A percentile compares a stretch with the other conserved stretches of the same genome.
Evolutionary conservation across 345 rosid species (phyloP).

Genomic region (Populus euphratica): DNA sequence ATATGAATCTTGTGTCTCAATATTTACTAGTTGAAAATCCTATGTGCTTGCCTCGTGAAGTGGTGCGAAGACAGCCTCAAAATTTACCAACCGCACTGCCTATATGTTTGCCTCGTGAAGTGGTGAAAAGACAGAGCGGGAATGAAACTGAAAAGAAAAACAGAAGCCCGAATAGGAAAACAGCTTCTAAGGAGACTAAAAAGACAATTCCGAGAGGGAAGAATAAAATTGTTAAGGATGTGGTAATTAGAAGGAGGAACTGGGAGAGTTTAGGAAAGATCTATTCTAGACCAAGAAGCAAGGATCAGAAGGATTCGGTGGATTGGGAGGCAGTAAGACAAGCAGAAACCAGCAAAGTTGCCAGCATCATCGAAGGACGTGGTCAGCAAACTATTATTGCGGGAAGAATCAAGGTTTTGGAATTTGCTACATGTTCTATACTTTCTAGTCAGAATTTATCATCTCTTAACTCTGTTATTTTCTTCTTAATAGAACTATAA

Average conservation of each 20-base stretch:
- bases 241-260: slow-evolving; percentile 17
- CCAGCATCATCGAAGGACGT: slow-evolving; percentile 34
- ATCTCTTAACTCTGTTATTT: neutral
- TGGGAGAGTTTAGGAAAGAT: slow-evolving; percentile 44
- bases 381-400: slow-evolving; percentile 50
- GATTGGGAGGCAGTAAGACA: slow-evolving; percentile 59
- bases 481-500: neutral
- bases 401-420: slow-evolving; percentile 41
- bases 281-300: slow-evolving; percentile 28
- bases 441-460: no score
- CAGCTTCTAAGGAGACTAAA: neutral
- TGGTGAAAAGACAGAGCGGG: no score
- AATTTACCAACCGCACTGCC: no score
- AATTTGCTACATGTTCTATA: neutral
- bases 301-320: slow-evolving; percentile 45
- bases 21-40: no score
- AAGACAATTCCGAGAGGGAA: slow-evolving; percentile 7
- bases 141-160: no score
- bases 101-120: no score
- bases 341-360: slow-evolving; percentile 28
- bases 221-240: slow-evolving; percentile 6
- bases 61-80: no score
- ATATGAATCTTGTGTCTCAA: no score
- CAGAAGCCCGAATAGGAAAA: neutral
- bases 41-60: no score